These are phyloP conservation scores for Phytophthora colocasiae DNA, from an alignment of 352 stramenopile genomes.

Conservation along the genomic window DNA sequence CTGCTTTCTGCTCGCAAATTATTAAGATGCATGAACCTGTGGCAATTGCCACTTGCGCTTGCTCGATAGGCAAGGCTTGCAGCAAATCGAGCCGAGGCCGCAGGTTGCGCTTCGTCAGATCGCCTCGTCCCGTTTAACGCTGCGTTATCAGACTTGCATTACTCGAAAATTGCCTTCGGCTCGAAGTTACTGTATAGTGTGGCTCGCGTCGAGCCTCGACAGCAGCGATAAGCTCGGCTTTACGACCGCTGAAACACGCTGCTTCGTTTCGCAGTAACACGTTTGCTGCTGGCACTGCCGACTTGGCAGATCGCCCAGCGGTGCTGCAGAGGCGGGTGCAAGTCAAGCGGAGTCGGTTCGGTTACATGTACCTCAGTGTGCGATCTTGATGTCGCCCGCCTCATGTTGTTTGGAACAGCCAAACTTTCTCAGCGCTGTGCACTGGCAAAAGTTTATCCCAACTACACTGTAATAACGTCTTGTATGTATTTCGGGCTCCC, in stretches of 20 bases:
- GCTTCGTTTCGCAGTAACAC: not conserved
- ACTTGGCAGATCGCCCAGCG: slow-evolving; percentile 1
- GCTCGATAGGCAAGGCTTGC: not conserved
- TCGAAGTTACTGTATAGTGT: not conserved
- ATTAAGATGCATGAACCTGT: too few species aligned
- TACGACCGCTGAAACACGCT: slow-evolving; percentile 21
- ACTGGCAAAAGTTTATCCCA: not conserved
- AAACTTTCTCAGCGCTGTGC: not conserved
- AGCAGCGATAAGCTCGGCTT: not conserved
- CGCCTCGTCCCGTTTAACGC: slow-evolving; percentile 4
- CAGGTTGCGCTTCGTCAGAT: slow-evolving; percentile 6
- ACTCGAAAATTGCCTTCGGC: slow-evolving; percentile 1
- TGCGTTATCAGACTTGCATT: not conserved
- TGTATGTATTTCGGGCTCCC: not conserved
- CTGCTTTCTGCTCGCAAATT: too few species aligned
- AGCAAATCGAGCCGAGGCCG: slow-evolving; percentile 7
- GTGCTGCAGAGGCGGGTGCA: slow-evolving; percentile 2
- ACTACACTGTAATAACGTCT: not conserved
- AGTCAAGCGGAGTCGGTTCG: slow-evolving; percentile 2
- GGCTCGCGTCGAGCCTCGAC: not conserved
- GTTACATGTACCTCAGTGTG: not conserved
- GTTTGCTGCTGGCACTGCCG: not conserved
- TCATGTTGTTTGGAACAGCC: not conserved
- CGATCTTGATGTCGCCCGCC: slow-evolving; percentile 15
- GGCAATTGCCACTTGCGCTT: too few species aligned